Base-by-base conservation (phyloP, 2,329 filamentous ascomycete genomes). In the Sphaerulina vaccinii region DNA sequence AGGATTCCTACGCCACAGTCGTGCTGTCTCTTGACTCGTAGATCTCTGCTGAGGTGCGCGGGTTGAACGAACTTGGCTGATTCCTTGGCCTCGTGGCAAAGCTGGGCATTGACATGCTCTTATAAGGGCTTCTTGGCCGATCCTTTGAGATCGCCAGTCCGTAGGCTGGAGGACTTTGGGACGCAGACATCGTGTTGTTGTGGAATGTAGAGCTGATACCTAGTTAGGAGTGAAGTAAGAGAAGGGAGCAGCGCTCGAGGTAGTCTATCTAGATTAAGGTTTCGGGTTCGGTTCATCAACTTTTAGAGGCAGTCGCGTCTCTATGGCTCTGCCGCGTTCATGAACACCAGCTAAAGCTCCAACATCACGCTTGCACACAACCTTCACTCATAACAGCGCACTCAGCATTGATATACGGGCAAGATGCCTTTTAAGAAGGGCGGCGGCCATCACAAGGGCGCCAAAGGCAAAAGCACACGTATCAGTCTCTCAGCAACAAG, bases 361-460 rank as follows among this genome's bases (percentile, higher is more conserved):
- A 10, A 18, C 27, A 16, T 27, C 35, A 29, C 19, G 45, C 22
- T 21, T 19, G 5, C 10, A 18, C 45, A n/a, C 16, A n/a, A 32
- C 22, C 45, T 19, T 19, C 35, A 5, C 22, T 21, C 16, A n/a
- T 23, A 27, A 15, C 10, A 16, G 23, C 35, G 1, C 35, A 32
- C 8, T 35, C 19, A 22, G n/a, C 16, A 36, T 15, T 1, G n/a
- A 10, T 18, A 16, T 6, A 21, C 19, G 13, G 2, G 40, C 51
- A 18, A 47, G 22, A 65, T 65, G 62, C 61, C 61, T 22, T 65
- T 65, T 55, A 65, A 62, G 43, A 62, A 62, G 36, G 62, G 62
- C 29, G 54, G 55, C 29, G 55, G 51, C 41, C 54, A 57, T 42
- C 55, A 61, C 36, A 60, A 58, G 23, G 60, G 62, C 41, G 57